A percentile compares a stretch with the other conserved stretches of the same genome.
Conservation (phyloP, 352 stramenopile genomes). For the Elongisporangium undulatum region DNA sequence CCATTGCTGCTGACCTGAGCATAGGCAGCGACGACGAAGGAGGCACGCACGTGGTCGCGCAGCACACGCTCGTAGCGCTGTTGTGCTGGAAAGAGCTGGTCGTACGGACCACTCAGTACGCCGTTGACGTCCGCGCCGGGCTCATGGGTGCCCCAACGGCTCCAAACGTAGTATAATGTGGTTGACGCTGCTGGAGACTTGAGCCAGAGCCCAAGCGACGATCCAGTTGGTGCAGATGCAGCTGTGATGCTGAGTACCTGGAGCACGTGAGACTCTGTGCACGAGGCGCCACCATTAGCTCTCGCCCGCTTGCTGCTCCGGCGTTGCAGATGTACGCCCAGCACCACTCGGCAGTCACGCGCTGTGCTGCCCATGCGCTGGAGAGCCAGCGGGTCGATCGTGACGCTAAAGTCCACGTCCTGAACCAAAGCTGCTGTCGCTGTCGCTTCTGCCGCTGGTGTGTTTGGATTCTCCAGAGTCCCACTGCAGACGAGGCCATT, state of each 20-base stretch:
- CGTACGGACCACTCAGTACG: slow-evolving; percentile 35
- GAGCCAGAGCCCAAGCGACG: neutral
- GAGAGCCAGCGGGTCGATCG: neutral
- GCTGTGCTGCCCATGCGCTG: neutral
- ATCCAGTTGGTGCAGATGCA: neutral
- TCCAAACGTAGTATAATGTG: slow-evolving; percentile 38
- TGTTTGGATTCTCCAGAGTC: slow-evolving; percentile 5
- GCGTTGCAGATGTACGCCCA: neutral
- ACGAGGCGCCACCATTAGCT: neutral
- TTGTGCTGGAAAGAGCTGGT: slow-evolving; percentile 18
- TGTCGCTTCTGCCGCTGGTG: neutral
- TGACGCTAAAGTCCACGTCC: slow-evolving; percentile 1
- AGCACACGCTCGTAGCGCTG: slow-evolving; percentile 27
- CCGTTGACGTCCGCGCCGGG: slow-evolving; percentile 7
- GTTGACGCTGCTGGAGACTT: neutral
- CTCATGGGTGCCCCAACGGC: slow-evolving; percentile 21
- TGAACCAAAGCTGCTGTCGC: neutral
- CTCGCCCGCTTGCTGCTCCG: neutral
- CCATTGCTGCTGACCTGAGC: neutral
- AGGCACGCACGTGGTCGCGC: slow-evolving; percentile 5
- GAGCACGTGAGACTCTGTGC: slow-evolving; percentile 10
- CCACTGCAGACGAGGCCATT: neutral
- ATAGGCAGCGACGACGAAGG: neutral
- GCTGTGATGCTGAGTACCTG: slow-evolving; percentile 7
- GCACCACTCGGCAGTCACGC: neutral